A percentile compares a stretch with the other conserved stretches of the same genome.
phyloP scores from a whole-genome alignment of 192 early-diverging fungal species.

The Phycomyces blakesleeanus region DNA sequence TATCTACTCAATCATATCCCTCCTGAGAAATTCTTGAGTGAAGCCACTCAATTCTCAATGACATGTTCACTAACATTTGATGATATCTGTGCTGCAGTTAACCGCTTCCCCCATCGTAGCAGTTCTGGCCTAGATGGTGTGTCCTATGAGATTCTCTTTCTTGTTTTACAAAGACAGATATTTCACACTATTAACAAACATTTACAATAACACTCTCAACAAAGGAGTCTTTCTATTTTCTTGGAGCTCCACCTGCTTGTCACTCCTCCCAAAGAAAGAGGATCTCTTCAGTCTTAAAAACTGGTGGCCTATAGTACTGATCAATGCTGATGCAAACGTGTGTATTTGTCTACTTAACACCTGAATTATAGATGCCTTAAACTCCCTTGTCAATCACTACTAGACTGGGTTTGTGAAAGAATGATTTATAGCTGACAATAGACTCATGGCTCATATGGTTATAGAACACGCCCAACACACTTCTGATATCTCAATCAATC shows the following conservation, averaged over 20 bases:
- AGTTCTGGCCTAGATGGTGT: conserved; percentile 19
- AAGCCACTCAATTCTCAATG: not conserved
- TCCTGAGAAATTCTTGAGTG: not conserved
- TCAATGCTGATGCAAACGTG: conserved; percentile 9
- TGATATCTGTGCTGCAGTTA: not conserved
- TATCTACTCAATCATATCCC: not conserved
- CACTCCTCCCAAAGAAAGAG: conserved; percentile 21
- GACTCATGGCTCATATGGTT: not conserved
- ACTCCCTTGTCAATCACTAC: conserved; percentile 7
- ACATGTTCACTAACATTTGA: not conserved
- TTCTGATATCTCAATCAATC: not conserved
- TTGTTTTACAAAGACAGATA: not conserved
- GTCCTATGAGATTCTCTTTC: conserved; percentile 21
- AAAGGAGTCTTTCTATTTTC: not conserved
- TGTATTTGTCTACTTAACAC: conserved; percentile 1
- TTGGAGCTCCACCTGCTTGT: conserved; percentile 12
- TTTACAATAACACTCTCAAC: conserved; percentile 17
- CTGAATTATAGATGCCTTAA: not conserved
- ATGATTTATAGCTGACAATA: conserved; percentile 18
- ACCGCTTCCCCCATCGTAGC: not conserved
- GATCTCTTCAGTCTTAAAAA: conserved; percentile 7
- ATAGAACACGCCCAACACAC: not conserved
- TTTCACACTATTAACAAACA: not conserved
- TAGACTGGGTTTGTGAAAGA: conserved; percentile 19
- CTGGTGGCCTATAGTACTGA: conserved; percentile 5